Base-by-base conservation (phyloP, 768 basidiomycete species). In the Boletus huronensis region DNA sequence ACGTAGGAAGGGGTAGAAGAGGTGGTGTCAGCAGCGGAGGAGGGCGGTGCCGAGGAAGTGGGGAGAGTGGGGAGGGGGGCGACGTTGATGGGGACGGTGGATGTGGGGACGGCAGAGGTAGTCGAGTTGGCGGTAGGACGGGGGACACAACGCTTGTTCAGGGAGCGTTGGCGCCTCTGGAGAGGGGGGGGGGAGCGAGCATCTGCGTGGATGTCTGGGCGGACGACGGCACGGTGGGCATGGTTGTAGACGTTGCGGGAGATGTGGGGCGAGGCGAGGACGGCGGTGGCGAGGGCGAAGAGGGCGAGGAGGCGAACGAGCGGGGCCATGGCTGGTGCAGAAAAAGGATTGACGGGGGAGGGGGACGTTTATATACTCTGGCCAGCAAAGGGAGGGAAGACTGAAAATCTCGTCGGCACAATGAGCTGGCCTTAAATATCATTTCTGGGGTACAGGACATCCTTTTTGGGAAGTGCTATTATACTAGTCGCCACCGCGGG, bases 291-390 rank as follows among this genome's bases (percentile, higher is more conserved):
- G 69, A 81, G 55, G 58, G 69, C 60, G 63, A 80, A 54, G 58
- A 81, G 61, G 61, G 79, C 58, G 64, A 83, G 38, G 62, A 70
- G 60, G 62, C 74, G 77, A 60, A 71, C 10, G 72, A 79, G 68
- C 61, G 75, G 75, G 28, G 65, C 67, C 66, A 61, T 65, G 43
- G 59, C 10, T 34, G 23, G 44, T 36, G 56, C 29, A 54, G 19
- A 23, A 32, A 60, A 62, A 29, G 44, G 58, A 64, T 58, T 48
- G 63, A 59, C 25, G 17, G 21, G 13, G 6, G 21, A n/a, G 21
- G 21, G 8, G 11, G 26, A 11, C 0, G 23, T n/a, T 53, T 66
- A 54, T 53, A 63, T 57, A 42, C 45, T 26, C 36, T n/a, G 48
- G 21, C 35, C 14, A 17, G 17, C 21, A 9, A 40, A 29, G 35